These are phyloP conservation scores for Saccharomycodes ludwigii DNA, from an alignment of 805 yeast genomes.

Conservation along the genomic window DNA sequence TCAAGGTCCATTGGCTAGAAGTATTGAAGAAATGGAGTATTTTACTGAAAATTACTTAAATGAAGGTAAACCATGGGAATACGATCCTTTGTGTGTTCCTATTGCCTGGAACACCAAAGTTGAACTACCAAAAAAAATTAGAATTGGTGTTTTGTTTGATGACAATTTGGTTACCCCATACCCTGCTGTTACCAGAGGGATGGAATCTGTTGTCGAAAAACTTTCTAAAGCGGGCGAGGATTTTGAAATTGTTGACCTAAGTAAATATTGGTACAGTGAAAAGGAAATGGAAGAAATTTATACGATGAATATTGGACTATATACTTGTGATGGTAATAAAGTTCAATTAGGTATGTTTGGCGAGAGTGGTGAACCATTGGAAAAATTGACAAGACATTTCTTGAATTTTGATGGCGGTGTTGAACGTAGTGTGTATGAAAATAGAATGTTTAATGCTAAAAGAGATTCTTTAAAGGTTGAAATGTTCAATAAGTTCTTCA, in stretches of 20 bases:
- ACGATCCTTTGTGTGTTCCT: conserved; percentile 25
- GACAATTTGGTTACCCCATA: conserved; percentile 57
- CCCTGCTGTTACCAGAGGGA: conserved; percentile 49
- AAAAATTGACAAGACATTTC: conserved; percentile 50
- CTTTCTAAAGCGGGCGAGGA: conserved; percentile 47
- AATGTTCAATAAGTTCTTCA: conserved; percentile 13
- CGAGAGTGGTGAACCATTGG: conserved; percentile 58
- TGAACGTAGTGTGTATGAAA: conserved; percentile 34
- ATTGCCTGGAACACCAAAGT: conserved; percentile 29
- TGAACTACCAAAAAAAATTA: conserved; percentile 24
- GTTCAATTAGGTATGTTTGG: conserved; percentile 39
- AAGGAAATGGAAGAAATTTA: conserved; percentile 13
- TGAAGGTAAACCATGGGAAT: conserved; percentile 52
- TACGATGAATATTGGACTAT: conserved; percentile 25
- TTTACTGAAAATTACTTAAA: conserved; percentile 54
- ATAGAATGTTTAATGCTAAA: conserved; percentile 38
- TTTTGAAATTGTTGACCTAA: conserved; percentile 40
- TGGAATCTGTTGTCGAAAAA: conserved; percentile 40
- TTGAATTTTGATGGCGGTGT: conserved; percentile 49
- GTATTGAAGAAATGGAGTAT: conserved; percentile 53
- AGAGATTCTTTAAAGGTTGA: conserved; percentile 50
- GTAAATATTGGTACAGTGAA: conserved; percentile 14
- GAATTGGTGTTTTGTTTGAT: conserved; percentile 50
- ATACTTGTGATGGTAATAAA: conserved; percentile 56
- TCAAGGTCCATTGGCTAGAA: conserved; percentile 55